Percentiles rank a stretch among this genome's conserved stretches.
Evolutionary conservation across 345 rosid genomes (phyloP).

Genomic region (Rhodamnia rubescens): DNA sequence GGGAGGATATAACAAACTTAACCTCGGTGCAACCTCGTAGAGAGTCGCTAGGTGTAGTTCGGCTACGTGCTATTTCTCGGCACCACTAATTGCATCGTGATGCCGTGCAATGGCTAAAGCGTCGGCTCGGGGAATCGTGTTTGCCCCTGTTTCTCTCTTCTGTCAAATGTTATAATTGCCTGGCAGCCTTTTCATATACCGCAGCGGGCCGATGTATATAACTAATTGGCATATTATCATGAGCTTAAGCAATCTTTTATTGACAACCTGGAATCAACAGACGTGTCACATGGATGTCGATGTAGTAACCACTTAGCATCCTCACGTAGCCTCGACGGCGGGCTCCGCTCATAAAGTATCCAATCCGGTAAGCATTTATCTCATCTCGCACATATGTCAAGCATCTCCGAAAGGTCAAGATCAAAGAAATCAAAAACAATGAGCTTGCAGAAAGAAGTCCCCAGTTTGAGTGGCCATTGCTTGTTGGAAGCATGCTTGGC

Average conservation of each 20-base stretch:
- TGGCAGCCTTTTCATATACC: conserved; percentile 38
- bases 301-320: conserved; percentile 70
- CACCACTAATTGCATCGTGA: conserved; percentile 89
- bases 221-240: neutral
- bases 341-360: conserved; percentile 88
- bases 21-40: conserved; percentile 80
- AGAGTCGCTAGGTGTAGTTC: conserved; percentile 69
- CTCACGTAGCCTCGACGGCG: conserved; percentile 74
- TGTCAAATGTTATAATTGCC: conserved; percentile 78
- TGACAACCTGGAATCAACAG: neutral
- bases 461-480: conserved; percentile 79
- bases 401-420: neutral
- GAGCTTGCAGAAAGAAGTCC: conserved; percentile 88
- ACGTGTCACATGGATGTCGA: conserved; percentile 17
- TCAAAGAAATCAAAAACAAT: neutral
- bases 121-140: conserved; percentile 74
- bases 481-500: conserved; percentile 63
- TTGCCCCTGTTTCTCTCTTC: conserved; percentile 47
- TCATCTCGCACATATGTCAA: conserved; percentile 81
- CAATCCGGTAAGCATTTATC: conserved; percentile 85
- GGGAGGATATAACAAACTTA: neutral
- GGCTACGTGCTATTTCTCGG: conserved; percentile 84
- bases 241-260: no score
- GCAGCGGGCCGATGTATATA: neutral
- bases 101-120: conserved; percentile 91